phyloP scores from a whole-genome alignment of 129 eudicot species.

The Mikania micrantha region DNA sequence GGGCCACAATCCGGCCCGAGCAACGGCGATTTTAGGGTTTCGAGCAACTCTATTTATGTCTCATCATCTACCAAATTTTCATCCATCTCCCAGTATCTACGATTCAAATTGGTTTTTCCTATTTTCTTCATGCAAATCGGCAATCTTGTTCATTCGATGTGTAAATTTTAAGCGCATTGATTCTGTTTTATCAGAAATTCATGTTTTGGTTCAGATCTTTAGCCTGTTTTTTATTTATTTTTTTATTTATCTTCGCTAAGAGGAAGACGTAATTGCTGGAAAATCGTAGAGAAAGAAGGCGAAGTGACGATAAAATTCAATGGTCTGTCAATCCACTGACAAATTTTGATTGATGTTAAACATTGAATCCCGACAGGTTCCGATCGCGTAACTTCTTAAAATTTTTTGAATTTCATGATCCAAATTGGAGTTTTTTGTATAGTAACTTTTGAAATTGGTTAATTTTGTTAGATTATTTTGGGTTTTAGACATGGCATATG shows the following conservation, averaged over 20 bases:
- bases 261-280: constrained; percentile 15
- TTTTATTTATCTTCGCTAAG: constrained; percentile 4
- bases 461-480: too few relatives aligned
- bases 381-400: constrained; percentile 6
- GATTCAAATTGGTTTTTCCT: not conserved
- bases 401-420: too few relatives aligned
- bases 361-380: constrained; percentile 80
- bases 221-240: too few relatives aligned
- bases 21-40: constrained; percentile 3
- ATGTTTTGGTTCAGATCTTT: too few relatives aligned
- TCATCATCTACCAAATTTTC: not conserved
- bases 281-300: not conserved
- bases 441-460: too few relatives aligned
- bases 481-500: constrained; percentile 45
- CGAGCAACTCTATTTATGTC: constrained; percentile 11
- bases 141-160: too few relatives aligned
- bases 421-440: too few relatives aligned
- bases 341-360: constrained; percentile 42
- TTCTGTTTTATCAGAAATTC: too few relatives aligned
- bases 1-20: constrained; percentile 5
- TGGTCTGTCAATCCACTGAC: constrained; percentile 93
- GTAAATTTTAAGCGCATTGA: too few relatives aligned
- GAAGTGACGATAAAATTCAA: constrained; percentile 69
- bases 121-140: too few relatives aligned
- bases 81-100: not conserved